Evolutionary conservation across 1,284 basidiomycete genomes (phyloP), one percentile per base, ranked within the genome.

Genomic region (Paramarasmius palmivorus): DNA sequence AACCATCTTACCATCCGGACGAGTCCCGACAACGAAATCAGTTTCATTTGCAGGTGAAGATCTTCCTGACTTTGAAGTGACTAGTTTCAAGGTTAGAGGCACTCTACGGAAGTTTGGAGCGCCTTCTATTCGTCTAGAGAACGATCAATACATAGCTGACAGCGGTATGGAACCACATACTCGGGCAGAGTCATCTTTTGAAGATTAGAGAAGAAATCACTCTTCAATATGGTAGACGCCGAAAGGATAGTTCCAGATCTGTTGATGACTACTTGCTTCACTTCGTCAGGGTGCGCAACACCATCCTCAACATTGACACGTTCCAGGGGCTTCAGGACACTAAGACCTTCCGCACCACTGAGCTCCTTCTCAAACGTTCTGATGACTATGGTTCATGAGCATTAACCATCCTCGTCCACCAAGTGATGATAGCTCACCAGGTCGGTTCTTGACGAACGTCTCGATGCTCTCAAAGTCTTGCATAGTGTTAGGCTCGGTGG

Each of bases 151-250:
- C 14, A 25, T 3, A 39, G 50, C 22, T 32, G 50, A 38, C 10
- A 19, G n/a, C 14, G 17, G 37, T 44, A 36, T 9, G n/a, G 12
- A 38, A 34, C 12, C 7, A 76, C 88, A 52, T 61, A 94, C 88
- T 97, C 95, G 0, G 93, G 91, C 3, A 98, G 74, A 10, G 91
- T 91, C 86, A 96, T 93, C 74, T 97, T 97, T 72, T 98, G 95
- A 46, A 98, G 68, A 60, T 93, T 93, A 1, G 86, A 87, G 81
- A 98, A 98, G 75, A 98, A 95, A 70, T 98, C 95, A 53, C 92
- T 95, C 75, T 99, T 99, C 65, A 99, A 78, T 64, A 99, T 98
- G 1, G 95, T 96, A 12, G 89, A 93, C 0, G 92, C 90, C 2
- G 93, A 96, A 1, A 99, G 73, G 56, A 99, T 92, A 54, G 81